Conservation (phyloP, 1,284 basidiomycete genomes). For the Moniliella sp. region DNA sequence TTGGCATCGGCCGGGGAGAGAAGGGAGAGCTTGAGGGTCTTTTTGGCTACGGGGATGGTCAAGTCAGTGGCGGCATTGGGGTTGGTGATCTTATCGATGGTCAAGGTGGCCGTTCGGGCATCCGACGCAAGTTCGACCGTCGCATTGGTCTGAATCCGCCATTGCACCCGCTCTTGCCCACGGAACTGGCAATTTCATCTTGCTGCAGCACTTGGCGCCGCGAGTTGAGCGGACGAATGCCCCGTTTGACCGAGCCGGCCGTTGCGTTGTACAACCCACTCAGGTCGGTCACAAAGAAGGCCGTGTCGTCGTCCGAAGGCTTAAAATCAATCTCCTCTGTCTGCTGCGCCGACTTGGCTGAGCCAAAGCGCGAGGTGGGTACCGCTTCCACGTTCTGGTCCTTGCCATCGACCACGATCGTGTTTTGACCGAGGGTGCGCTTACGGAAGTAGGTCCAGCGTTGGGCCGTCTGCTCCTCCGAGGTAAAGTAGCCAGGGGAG, state of each 20-base stretch:
- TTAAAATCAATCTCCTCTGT: constrained; percentile 46
- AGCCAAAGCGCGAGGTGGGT: constrained; percentile 44
- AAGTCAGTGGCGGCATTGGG: constrained; percentile 42
- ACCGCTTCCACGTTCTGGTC: constrained; percentile 60
- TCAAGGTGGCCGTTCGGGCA: constrained; percentile 44
- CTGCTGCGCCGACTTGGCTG: constrained; percentile 49
- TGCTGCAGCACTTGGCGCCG: constrained; percentile 62
- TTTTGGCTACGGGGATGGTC: constrained; percentile 1
- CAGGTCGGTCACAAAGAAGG: constrained; percentile 62
- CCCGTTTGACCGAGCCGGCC: constrained; percentile 52
- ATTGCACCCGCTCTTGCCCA: constrained; percentile 41
- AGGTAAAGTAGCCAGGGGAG: constrained; percentile 31
- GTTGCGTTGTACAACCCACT: constrained; percentile 51
- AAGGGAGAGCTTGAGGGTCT: constrained; percentile 39
- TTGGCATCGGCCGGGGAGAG: constrained; percentile 2
- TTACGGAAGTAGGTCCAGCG: constrained; percentile 42
- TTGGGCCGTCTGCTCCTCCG: constrained; percentile 10
- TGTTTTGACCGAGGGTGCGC: constrained; percentile 90
- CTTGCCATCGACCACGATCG: constrained; percentile 50
- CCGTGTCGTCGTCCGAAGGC: constrained; percentile 51
- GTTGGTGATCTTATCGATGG: constrained; percentile 40
- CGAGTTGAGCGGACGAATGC: constrained; percentile 63
- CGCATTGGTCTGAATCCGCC: constrained; percentile 89
- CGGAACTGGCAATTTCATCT: constrained; percentile 32
- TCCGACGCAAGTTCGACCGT: constrained; percentile 36